Base-by-base conservation (phyloP, 257 asterid species). In the Nicotiana tomentosiformis region DNA sequence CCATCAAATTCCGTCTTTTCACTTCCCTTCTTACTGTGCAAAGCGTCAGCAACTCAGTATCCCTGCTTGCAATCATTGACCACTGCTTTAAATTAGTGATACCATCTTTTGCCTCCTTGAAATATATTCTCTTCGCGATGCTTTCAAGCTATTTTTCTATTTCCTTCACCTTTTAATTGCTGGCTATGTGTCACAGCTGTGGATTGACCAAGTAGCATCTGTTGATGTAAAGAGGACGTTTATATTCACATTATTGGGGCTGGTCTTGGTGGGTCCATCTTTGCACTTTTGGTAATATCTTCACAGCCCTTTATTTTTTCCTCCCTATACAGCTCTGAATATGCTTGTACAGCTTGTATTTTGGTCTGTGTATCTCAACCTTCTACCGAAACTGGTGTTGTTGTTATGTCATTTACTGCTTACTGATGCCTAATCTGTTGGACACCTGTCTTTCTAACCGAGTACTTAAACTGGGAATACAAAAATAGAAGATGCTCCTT, bases 251-350 rank as follows among this genome's bases (percentile, higher is more conserved):
- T 83, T 91, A 62, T 82, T 96, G 93, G 99, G 99, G 78, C 91
- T 95, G 84, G 94, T 85, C 77, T 90, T 94, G 92, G 99, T 95
- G 77, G 99, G 98, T 86, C 99, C 99, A 30, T 89, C 97, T 62
- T 90, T 94, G 91, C 99, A 96, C 88, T 89, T 90, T 91, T 96
- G 98, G 99, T 94, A 94, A 86, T 72, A 67, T 29, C 58, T 32
- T 77, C 77, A 76, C 66, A 20, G 51, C 18, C 55, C 33, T 18
- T 72, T 35, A 46, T 14, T 37, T 39, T 35, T 62, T 18, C 39
- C 20, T 80, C 14, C 83, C 49, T n/a, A 72, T 55, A 14, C 35
- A 65, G 23, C 56, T 77, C 58, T 29, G 60, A 70, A 74, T 33
- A 26, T 76, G 64, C 58, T 57, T 76, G 43, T 51, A 51, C 46